Base-by-base conservation (phyloP, 495 filamentous ascomycete genomes). In the Penicillium lividum region DNA sequence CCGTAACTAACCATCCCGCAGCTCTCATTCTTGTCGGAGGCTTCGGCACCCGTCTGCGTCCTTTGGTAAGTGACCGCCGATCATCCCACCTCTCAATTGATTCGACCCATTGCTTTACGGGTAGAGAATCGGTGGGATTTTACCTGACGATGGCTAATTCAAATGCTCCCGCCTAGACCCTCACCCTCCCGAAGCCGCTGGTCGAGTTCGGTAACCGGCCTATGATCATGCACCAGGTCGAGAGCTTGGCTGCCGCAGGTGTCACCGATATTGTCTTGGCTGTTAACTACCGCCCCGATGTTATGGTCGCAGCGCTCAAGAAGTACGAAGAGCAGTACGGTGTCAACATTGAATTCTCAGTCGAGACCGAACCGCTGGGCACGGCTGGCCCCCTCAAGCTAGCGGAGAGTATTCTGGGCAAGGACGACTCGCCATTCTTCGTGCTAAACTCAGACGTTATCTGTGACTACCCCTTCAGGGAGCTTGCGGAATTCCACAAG, bases 1-100 rank as follows among this genome's bases (percentile, higher is more conserved):
- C 33, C 59, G 62, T 67, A 30, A 64, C 57, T 46, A 42, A 54
- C 59, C 44, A 51, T 33, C 34, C 36, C 58, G 65, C 74, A 98
- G 94, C 94, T 76, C 86, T 98, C 70, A 98, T 98, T 88, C 93
- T 98, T 71, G 94, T 98, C 76, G 94, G 94, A 81, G 94, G 94
- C 72, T 98, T 98, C 78, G 94, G 94, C 72, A 98, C 94, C 76
- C 93, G 94, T 77, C 87, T 98, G 64, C 90, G 94, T 73, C 94
- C 94, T 77, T 84, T 98, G 78, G 93, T 97, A 90, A 77, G 91
- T 85, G 33, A 61, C 59, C 65, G 52, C 57, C 34, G 53, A 67
- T 55, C 63, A 29, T 28, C 16, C 10, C 22, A 46, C 51, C 53
- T 38, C 22, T 40, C 25, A 52, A 64, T 65, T 62, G 59, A 59